Base-by-base conservation (phyloP, 805 yeast species). In the Ogataea salicorniae region DNA sequence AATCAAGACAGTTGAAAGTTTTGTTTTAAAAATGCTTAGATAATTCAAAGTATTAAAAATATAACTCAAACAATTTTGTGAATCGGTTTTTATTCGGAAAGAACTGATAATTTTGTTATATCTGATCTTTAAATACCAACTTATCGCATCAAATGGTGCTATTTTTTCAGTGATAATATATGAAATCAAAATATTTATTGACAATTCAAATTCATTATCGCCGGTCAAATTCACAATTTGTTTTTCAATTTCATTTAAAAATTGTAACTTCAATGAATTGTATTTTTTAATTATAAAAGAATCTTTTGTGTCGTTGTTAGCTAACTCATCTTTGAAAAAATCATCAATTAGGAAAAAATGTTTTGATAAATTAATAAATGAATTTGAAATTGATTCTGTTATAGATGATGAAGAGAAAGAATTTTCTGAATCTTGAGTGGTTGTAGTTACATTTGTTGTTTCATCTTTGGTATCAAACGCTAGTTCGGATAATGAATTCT, bases 191-290 rank as follows among this genome's bases (percentile, higher is more conserved):
- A 67, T 35, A 43, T 60, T 57, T 11, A 62, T 22, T 2, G 58
- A 48, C 39, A 53, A 57, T 18, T 67, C 70, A 36, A 55, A 53
- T 42, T 66, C 69, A 18, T 60, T 54, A 40, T 67, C 70, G 8
- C 53, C 55, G 13, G 53, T 38, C 13, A 63, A 37, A 8, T 45
- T 37, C 3, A 47, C 20, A 3, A 66, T 46, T 47, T 61, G 56
- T 14, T 31, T 23, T 16, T 57, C 52, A 2, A 66, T 46, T 3
- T 54, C 54, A 8, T 45, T 22, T 5, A 58, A 41, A 37, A 62
- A 57, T 15, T 54, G 47, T 0, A 35, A 6, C 20, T 56, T 56
- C 18, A 64, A 43, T 11, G 49, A 40, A 1, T 53, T 38, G 37
- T 54, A 62, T 44, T 58, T 60, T 6, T 33, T 18, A n/a, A 39